Base-by-base conservation (phyloP, 2,329 filamentous ascomycete genomes). In the Chalaropsis thielavioides region DNA sequence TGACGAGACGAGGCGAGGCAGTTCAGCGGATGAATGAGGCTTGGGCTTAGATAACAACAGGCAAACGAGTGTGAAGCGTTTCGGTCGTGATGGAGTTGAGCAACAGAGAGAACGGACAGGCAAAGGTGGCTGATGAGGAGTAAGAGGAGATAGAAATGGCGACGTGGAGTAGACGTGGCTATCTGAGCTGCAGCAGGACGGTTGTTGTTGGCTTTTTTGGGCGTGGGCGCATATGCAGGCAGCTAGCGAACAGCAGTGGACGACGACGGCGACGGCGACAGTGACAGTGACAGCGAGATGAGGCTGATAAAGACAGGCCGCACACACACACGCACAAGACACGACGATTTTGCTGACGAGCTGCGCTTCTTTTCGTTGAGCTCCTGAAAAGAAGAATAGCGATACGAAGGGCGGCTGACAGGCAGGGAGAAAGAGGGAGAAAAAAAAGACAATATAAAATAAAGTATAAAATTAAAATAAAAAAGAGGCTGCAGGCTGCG, bases 171-270 rank as follows among this genome's bases (percentile, higher is more conserved):
- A 19, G 54, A 58, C 19, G 46, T 58, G 54, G 54, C 31, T 15
- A 35, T 56, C 13, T 10, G 22, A 35, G 24, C 51, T 35, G 27
- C 51, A 56, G 22, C 51, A 56, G 17, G 4, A 51, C 1, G 19
- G 17, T 56, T 35, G 24, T 38, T 35, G 61, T 46, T 63, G 27
- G 44, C 44, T 51, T 31, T 54, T 51, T n/a, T n/a, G n/a, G n/a
- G n/a, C n/a, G n/a, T n/a, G 35, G 41, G 46, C 49, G 61, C 61
- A 63, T 63, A 63, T 63, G 61, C 61, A 63, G 17, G 17, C 60
- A 13, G 24, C 31, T 3, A 7, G 31, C 31, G 7, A 7, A 3
- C 3, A 7, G 7, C 31, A 35, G 3, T 7, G 7, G 31, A 35
- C 31, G 7, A 35, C 31, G 31, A 35, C 7, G 31, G 7, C 3